Evolutionary conservation across 1,284 basidiomycete species (phyloP), one percentile per base, ranked within the genome.

Genomic region (Austroboletus rostrupii): DNA sequence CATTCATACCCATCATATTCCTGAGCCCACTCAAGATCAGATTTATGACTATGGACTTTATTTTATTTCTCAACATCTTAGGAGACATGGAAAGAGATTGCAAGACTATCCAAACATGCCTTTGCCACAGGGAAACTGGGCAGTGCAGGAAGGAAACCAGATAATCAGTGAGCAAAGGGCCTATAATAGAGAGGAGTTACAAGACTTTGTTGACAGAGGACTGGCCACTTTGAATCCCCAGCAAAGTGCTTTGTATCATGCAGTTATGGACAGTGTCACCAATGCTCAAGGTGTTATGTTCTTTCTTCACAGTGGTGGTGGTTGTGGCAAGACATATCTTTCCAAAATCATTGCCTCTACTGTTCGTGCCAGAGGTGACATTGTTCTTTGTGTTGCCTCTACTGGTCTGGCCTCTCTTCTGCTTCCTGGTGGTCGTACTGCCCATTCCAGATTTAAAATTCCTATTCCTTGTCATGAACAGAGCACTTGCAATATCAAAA

Each of bases 271-370:
- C 1, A 58, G 53, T 56, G 47, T 54, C 5, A 5, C 17, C 20
- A 51, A 53, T 5, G 3, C 9, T 3, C 3, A 9, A 35, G 49
- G 51, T 11, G 2, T 20, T 2, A 3, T 54, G 0, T 78, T 76
- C 56, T 80, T 79, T 52, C 48, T 80, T 11, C 57, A 76, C 49
- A 75, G 77, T 39, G 60, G 69, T 23, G 77, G 71, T 43, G 77
- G 77, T 0, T 71, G 69, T 51, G 76, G 76, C 2, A 81, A 80
- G 52, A 80, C 75, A 0, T 80, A 70, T 60, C 39, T 78, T 0
- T 72, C 72, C 50, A 75, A 72, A 10, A 67, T 72, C 0, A 50
- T 80, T 39, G 67, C 68, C 49, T 42, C 62, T 46, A 36, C 50
- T 5, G 19, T 77, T 3, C 58, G 64, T 16, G 46, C 52, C 13